Evolutionary conservation across 176 grass and related monocot genomes (phyloP), one percentile per base, ranked within the genome.

Genomic region (Raddia guianensis): DNA sequence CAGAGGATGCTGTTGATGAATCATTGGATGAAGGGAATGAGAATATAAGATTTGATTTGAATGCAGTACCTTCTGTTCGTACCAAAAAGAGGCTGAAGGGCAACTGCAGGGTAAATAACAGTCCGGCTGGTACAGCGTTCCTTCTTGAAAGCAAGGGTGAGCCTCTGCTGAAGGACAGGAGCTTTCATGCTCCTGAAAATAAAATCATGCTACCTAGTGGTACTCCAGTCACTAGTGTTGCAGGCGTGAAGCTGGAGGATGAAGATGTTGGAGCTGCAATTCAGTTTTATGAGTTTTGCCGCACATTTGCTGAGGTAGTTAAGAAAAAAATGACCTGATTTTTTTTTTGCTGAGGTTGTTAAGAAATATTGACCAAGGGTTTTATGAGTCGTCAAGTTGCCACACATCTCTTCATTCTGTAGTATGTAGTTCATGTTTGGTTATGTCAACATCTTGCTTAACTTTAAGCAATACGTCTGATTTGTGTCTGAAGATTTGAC

Each of bases 281-380:
- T 70, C 92, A 95, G 67, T 95, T 98, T 69, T 19, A 84, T 46
- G 86, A 94, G 52, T 98, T 98, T 75, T 95, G 92, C 79, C 75
- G 63, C 59, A 34, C 86, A 56, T 98, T 95, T 63, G 86, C 90
- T 66, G 87, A 98, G 92, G 83, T 95, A 91, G 68, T 84, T 37
- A 50, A 45, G 47, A 40, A 15, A 53, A 82, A 53, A 80, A 74
- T 63, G 7, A 77, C 20, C 73, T 65, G 43, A 6, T 47, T 60
- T 57, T 86, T 40, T 40, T 40, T 98, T 95, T 63, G 86, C 90
- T 66, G 87, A 98, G 92, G 83, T 93, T 90, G 73, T 84, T 37
- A 50, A 45, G 47, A 40, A 20, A 53, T 46, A 80, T 68, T 63
- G 7, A 77, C 20, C 73, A 72, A 49, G 8, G 55, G 67, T 95